Evolutionary conservation across 805 yeast species (phyloP), one percentile per base, ranked within the genome.

Genomic region (Hanseniaspora thailandica): DNA sequence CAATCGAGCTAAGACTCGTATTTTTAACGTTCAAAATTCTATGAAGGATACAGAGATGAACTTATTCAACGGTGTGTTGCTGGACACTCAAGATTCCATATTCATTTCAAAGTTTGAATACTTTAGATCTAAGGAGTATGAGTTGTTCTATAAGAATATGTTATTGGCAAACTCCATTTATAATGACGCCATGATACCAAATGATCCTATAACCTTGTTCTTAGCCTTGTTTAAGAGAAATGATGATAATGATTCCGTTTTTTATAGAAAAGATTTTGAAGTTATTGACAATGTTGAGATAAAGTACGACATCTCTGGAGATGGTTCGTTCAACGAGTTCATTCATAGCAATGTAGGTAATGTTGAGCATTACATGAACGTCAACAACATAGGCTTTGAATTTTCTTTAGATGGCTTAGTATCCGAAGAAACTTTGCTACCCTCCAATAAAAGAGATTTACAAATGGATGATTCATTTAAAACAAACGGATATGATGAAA

Each of bases 21-120:
- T 34, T 33, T 35, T 30, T 19, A 39, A 26, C 17, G 28, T 41
- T 15, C 19, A 26, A 9, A 33, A 28, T 5, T 19, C n/a, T 19
- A 25, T 26, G 19, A 31, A 38, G 19, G 22, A 31, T n/a, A 23
- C 20, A 1, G 23, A 25, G 5, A 9, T 22, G 5, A 20, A 39
- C 1, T 4, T n/a, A 10, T 52, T 52, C 28, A 53, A 47, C 25
- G 55, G 55, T 3, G 20, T 53, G 2, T 34, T 43, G 23, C 13
- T 53, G 17, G 45, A 47, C 23, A 43, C 52, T 2, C 47, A 53
- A 30, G 50, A 35, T 15, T 35, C 55, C 7, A 43, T 53, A 1
- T 53, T 53, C 26, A 43, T 53, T n/a, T 53, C 55, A 4, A 53
- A 53, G 30, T 53, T 53, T 31, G 45, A 47, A 10, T 19, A 47